Evolutionary conservation across 2,329 filamentous ascomycete genomes (phyloP), one percentile per base, ranked within the genome.

Genomic region (Tolypocladium cylindrosporum): DNA sequence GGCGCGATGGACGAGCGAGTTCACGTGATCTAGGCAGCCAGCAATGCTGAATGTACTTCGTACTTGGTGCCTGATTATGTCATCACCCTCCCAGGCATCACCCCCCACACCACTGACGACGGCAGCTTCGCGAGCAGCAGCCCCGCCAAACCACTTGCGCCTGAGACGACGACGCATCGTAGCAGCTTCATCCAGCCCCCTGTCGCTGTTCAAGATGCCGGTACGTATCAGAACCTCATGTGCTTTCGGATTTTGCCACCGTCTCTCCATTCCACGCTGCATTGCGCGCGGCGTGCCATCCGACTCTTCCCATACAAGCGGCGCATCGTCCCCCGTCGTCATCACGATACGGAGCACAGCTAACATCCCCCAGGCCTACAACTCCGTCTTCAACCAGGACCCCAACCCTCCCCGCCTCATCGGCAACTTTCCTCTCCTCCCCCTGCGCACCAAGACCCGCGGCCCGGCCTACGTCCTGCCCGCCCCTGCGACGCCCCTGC

Each of bases 351-450:
- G 16, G 19, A n/a, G 5, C 48, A 13, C 2, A 36, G 24, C 48
- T 51, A 14, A 51, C 31, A n/a, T 11, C 31, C 13, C 56, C 59
- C 63, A 96, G 91, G 93, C 93, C 77, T 97, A 97, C 83, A 95
- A 97, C 82, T 96, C 90, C 74, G 89, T 96, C 82, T 97, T 97
- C 85, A 87, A 87, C 85, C 87, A 74, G 77, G 93, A 84, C 83
- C 91, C 83, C 79, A 87, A 78, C 64, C 71, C 74, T 62, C 79
- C 79, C 45, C 79, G 78, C 58, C 75, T 81, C 64, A 77, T 87
- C 80, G 91, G 93, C 73, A 97, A 97, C 83, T 92, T 97, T 72
- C 92, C 93, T 27, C 86, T 97, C 66, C 87, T 97, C 56, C 93
- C 94, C 1, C 88, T 99, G 57, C 92, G 94, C 68, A 97, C 94